A percentile compares a stretch with the other conserved stretches of the same genome.
Evolutionary conservation across 2,329 filamentous ascomycete species (phyloP).

Genomic region (Zasmidium cellare): DNA sequence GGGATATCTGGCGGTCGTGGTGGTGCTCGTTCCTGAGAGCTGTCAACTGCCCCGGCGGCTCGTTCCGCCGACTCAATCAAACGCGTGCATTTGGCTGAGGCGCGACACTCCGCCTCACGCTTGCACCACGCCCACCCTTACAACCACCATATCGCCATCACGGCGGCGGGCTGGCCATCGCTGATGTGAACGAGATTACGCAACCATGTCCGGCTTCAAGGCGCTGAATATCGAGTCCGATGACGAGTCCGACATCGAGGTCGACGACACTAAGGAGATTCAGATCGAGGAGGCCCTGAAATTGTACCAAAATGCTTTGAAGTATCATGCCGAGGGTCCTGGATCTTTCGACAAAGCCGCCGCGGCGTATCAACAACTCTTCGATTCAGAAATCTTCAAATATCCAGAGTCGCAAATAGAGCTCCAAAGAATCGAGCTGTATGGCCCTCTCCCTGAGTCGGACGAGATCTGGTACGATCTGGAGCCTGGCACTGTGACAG

Average conservation of each 20-base stretch:
- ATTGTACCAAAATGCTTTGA: slow-evolving; percentile 86
- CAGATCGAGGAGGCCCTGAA: slow-evolving; percentile 97
- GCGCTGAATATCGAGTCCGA: slow-evolving; percentile 94
- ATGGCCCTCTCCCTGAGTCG: slow-evolving; percentile 45
- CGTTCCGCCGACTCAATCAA: not conserved
- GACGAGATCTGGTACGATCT: slow-evolving; percentile 36
- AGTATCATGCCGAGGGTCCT: slow-evolving; percentile 85
- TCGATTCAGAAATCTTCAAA: slow-evolving; percentile 89
- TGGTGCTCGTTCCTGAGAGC: not conserved
- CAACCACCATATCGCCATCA: not conserved
- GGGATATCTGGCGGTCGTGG: not conserved
- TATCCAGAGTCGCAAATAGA: slow-evolving; percentile 86
- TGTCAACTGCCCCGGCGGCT: not conserved
- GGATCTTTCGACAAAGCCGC: slow-evolving; percentile 72
- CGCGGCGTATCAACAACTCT: slow-evolving; percentile 79
- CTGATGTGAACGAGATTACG: not conserved
- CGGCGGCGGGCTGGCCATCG: not conserved
- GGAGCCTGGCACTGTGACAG: slow-evolving; percentile 40
- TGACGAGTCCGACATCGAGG: slow-evolving; percentile 83
- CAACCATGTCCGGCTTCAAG: slow-evolving; percentile 64
- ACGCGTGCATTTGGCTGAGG: not conserved
- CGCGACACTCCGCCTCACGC: not conserved
- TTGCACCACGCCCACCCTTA: not conserved
- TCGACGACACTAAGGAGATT: slow-evolving; percentile 93
- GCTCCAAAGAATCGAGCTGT: slow-evolving; percentile 68